These are phyloP conservation scores for Saposhnikovia divaricata DNA, from an alignment of 129 eudicot species.

Conservation along the genomic window DNA sequence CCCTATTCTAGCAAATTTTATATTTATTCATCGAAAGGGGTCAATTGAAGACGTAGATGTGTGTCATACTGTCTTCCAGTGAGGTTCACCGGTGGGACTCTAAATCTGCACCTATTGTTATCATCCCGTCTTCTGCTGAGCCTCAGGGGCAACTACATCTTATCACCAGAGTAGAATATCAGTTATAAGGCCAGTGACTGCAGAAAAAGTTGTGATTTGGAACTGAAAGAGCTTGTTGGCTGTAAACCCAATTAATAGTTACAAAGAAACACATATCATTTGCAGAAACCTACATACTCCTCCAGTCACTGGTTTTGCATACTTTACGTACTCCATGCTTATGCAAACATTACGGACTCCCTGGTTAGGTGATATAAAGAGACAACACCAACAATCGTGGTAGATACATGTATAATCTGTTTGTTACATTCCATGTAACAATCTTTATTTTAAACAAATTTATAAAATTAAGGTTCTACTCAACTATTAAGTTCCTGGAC, in stretches of 20 bases:
- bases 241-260: background rate
- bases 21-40: background rate
- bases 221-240: background rate
- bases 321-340: no score
- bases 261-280: no score
- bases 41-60: background rate
- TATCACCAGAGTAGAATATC: no score
- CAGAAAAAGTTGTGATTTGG: background rate
- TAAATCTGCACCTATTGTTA: background rate
- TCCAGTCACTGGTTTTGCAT: no score
- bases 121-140: background rate
- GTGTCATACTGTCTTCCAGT: background rate
- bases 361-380: no score
- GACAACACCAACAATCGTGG: no score
- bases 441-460: background rate
- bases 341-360: no score
- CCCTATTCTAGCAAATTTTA: background rate
- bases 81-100: background rate
- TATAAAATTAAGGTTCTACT: background rate
- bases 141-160: background rate
- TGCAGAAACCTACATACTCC: no score
- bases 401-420: background rate
- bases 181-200: no score
- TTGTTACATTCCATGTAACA: background rate
- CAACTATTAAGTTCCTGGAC: no score